Percentiles rank a stretch among this genome's conserved stretches.
phyloP scores from a whole-genome alignment of 2,329 filamentous ascomycete genomes.

The Tolypocladium ovalisporum region DNA sequence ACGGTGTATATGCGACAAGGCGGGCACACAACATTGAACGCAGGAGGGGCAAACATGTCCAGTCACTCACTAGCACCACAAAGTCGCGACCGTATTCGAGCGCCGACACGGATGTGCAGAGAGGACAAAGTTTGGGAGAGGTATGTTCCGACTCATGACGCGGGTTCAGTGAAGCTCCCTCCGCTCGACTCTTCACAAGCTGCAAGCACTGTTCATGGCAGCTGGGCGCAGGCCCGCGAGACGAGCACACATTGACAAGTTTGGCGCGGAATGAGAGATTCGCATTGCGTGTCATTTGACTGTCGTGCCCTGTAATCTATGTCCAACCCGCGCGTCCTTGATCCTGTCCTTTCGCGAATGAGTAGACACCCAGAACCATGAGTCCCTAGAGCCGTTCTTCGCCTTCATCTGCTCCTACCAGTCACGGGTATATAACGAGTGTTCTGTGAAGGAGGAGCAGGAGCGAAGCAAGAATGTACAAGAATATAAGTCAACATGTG shows the following conservation, averaged over 20 bases:
- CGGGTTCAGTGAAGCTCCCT: neutral
- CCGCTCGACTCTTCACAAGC: neutral
- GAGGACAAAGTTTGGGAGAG: too few species aligned
- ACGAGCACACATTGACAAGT: neutral
- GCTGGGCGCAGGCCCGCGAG: neutral
- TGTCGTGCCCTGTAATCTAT: slow-evolving; percentile 15
- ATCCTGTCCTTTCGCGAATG: slow-evolving; percentile 2
- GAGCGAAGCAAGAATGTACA: neutral
- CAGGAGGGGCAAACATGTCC: neutral
- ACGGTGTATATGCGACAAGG: neutral
- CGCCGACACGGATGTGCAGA: neutral
- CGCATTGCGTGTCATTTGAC: neutral
- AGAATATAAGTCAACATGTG: neutral
- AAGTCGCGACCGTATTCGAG: neutral
- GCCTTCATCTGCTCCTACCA: slow-evolving; percentile 1
- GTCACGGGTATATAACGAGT: neutral
- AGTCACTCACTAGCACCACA: neutral
- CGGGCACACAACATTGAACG: neutral
- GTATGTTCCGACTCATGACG: too few species aligned
- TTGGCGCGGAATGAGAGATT: neutral
- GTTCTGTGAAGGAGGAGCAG: neutral
- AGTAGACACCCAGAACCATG: neutral
- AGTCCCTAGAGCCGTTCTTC: neutral
- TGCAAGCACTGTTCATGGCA: neutral
- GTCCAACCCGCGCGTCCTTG: slow-evolving; percentile 3